Conservation (phyloP, 306 rosid genomes). For the Glycine soja region DNA sequence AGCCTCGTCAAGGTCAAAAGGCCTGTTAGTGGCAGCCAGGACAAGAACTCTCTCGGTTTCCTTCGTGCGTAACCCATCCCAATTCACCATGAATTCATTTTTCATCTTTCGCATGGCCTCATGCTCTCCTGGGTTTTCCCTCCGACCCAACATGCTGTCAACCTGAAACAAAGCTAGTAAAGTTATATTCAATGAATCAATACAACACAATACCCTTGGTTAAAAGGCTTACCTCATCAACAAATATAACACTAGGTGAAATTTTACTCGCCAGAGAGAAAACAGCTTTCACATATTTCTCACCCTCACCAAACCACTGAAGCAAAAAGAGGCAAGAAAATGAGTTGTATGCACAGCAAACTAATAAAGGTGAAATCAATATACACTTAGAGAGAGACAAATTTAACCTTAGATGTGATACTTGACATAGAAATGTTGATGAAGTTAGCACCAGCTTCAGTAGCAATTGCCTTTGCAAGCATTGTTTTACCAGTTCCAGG, state of each 20-base stretch:
- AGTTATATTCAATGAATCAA: slow-evolving; percentile 29
- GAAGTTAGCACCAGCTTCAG: slow-evolving; percentile 97
- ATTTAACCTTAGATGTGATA: slow-evolving; percentile 81
- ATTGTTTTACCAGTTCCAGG: slow-evolving; percentile 98
- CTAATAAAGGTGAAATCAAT: slow-evolving; percentile 32
- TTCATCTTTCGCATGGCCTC: slow-evolving; percentile 97
- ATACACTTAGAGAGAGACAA: slow-evolving; percentile 9
- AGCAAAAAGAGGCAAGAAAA: slow-evolving; percentile 43
- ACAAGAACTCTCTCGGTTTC: slow-evolving; percentile 89
- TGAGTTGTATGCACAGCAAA: slow-evolving; percentile 27
- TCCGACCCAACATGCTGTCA: slow-evolving; percentile 96
- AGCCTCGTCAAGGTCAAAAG: slow-evolving; percentile 95
- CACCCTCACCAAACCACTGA: slow-evolving; percentile 99
- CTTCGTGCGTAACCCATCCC: slow-evolving; percentile 95
- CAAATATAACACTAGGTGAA: slow-evolving; percentile 89
- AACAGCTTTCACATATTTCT: slow-evolving; percentile 93
- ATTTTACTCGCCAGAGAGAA: slow-evolving; percentile 93
- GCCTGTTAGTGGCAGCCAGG: slow-evolving; percentile 94
- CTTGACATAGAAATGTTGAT: slow-evolving; percentile 97
- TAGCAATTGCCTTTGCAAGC: slow-evolving; percentile 95
- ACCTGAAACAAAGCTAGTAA: slow-evolving; percentile 58
- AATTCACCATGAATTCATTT: slow-evolving; percentile 95
- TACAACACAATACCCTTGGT: slow-evolving; percentile 17
- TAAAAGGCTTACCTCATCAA: slow-evolving; percentile 68
- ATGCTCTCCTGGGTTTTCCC: slow-evolving; percentile 94